Conservation (phyloP, 179 eudicot species). For the Carnegiea gigantea region DNA sequence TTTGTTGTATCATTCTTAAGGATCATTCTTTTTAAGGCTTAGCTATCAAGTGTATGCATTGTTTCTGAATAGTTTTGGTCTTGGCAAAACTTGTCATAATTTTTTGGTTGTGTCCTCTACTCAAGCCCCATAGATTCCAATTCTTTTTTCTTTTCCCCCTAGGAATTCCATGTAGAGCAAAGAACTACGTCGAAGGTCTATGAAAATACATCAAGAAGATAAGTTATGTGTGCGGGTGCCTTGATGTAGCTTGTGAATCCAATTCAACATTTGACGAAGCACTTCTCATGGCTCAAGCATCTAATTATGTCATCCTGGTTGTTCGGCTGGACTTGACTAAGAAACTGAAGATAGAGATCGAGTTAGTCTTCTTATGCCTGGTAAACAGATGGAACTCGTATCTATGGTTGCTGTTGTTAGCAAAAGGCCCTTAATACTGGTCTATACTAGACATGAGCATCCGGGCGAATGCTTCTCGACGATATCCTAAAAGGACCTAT, state of each 20-base stretch:
- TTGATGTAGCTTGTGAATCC: constrained; percentile 64
- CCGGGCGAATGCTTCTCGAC: constrained; percentile 75
- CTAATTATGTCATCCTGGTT: constrained; percentile 71
- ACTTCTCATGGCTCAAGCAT: constrained; percentile 49
- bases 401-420: constrained; percentile 38
- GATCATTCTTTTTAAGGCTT: not conserved
- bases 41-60: too few species aligned
- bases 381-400: constrained; percentile 50
- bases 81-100: not conserved
- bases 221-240: constrained; percentile 59
- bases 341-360: constrained; percentile 54
- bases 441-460: constrained; percentile 72
- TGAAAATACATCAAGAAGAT: constrained; percentile 47
- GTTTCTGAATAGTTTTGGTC: too few species aligned
- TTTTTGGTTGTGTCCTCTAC: not conserved
- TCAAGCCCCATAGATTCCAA: not conserved
- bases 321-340: constrained; percentile 45
- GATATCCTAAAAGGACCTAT: constrained; percentile 88
- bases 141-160: constrained; percentile 14
- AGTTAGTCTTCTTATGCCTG: constrained; percentile 48
- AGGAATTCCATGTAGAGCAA: constrained; percentile 76
- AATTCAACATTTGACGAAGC: constrained; percentile 59
- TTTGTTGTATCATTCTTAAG: too few species aligned
- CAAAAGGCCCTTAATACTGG: constrained; percentile 38
- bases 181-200: constrained; percentile 56